Base-by-base conservation (phyloP, 441 rosid species). In the Breynia disticha region DNA sequence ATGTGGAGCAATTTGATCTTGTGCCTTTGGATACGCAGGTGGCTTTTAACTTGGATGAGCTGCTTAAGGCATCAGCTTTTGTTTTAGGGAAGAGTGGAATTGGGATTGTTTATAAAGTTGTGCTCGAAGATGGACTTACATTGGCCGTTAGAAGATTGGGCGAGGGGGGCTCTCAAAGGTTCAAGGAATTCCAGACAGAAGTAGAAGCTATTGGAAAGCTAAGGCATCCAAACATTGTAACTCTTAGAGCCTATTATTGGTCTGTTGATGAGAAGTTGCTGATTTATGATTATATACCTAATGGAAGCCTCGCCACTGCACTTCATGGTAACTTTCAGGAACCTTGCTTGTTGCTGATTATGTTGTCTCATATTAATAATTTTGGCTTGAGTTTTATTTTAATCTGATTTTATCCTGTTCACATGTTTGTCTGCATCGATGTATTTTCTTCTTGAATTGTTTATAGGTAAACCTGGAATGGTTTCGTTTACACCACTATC, bases 141-240 rank as follows among this genome's bases (percentile, higher is more conserved):
- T 73, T 89, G 45, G 99, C 96, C 5, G 96, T 89, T 48, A 76
- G 96, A 72, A 79, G 97, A 70, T 67, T 93, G 35, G 97, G 99
- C 3, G 99, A 89, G 75, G 97, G 99, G 13, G 97, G 97, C 18
- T 86, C 97, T 45, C 97, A 93, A 60, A 84, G 97, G 72, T 84
- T 86, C 48, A 93, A 86, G 76, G 98, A 93, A 73, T 93, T 93
- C 63, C 93, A 86, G 77, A 82, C 88, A 0, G 97, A 93, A 78
- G 96, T 88, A 35, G 97, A 88, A 73, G 95, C 97, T 44, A 80
- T 93, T 8, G 98, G 97, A 57, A 86, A 86, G 77, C 76, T 88
- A n/a, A 82, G 90, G 74, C 98, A 93, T 69, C 93, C 86, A 0
- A 86, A 93, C 61, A 69, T 88, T 38, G 95, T 79, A 54, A 83